Base-by-base conservation (phyloP, 1,139 yeast genomes). In the Pichia sp. region DNA sequence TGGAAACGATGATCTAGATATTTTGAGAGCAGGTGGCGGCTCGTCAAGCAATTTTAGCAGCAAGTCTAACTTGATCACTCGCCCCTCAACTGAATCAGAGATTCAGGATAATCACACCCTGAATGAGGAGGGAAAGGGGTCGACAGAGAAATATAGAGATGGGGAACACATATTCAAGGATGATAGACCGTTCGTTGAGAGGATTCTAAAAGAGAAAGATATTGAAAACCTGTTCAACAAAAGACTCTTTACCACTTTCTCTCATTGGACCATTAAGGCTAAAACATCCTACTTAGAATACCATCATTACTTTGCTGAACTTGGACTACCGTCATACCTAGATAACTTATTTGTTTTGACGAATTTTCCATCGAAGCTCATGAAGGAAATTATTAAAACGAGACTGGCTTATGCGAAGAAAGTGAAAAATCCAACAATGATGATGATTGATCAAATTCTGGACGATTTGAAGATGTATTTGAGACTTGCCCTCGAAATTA, bases 391-490 rank as follows among this genome's bases (percentile, higher is more conserved):
- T 34, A 81, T 88, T 33, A 73, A 72, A 31, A 73, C 85, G 30
- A 69, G 97, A 46, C 67, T 91, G 35, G 66, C 72, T 3, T 87
- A 86, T 54, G 95, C 97, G 4, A 70, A 73, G 56, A 81, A 82
- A 50, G 62, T 88, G 39, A 77, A 74, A 38, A 84, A 84, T 49
- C 96, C 96, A 2, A 87, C 97, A 0, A 75, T 87, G 74, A 83
- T 87, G 88, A 85, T 88, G 80, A 85, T 91, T 47, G 97, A 91
- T 58, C 96, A 88, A 60, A 83, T 86, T 74, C 74, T 91, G 46
- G 91, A 78, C 32, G 96, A 87, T 56, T 81, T 88, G 53, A 79
- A 80, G 46, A 70, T 80, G 2, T 86, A 86, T 54, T 73, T 88
- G 36, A 71, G 76, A 30, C 66, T 87, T 32, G 93, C 96, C 0